A percentile compares a stretch with the other conserved stretches of the same genome.
Conservation (phyloP, 306 rosid genomes). For the Glycine tomentella region DNA sequence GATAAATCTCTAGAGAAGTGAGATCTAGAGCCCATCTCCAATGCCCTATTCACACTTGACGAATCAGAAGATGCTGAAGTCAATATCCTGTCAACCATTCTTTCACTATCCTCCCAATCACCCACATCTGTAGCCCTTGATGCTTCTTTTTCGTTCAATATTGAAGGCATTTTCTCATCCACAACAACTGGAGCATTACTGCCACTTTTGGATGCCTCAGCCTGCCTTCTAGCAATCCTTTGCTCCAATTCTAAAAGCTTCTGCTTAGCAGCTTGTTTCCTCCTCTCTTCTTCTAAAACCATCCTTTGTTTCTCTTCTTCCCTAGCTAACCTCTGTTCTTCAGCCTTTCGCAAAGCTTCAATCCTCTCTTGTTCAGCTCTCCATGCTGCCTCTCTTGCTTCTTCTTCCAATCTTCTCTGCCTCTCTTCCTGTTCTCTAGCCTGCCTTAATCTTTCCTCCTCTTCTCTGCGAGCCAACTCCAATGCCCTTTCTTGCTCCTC, state of each 20-base stretch:
- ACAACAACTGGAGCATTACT: constrained; percentile 49
- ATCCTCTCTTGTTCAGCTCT: constrained; percentile 85
- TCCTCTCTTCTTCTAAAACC: constrained; percentile 84
- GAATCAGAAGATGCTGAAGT: constrained; percentile 90
- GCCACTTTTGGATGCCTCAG: constrained; percentile 61
- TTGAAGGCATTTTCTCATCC: constrained; percentile 61
- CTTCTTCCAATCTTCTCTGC: constrained; percentile 88
- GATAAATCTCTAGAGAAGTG: constrained; percentile 68
- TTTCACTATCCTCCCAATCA: constrained; percentile 96
- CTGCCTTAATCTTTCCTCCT: constrained; percentile 75
- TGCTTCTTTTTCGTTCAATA: constrained; percentile 65
- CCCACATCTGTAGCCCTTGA: constrained; percentile 64
- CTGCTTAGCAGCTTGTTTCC: constrained; percentile 92
- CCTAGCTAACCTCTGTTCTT: constrained; percentile 81
- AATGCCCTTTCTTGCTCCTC: constrained; percentile 90
- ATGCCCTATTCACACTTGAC: constrained; percentile 68
- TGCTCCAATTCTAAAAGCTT: constrained; percentile 94
- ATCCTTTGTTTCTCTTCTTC: constrained; percentile 87
- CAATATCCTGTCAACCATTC: constrained; percentile 86
- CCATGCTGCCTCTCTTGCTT: constrained; percentile 96
- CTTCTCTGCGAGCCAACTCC: constrained; percentile 87
- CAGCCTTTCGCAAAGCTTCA: constrained; percentile 78
- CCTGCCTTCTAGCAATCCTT: constrained; percentile 85
- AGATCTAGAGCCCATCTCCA: constrained; percentile 72
- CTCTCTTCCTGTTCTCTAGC: constrained; percentile 87